Base-by-base conservation (phyloP, 2,329 filamentous ascomycete species). In the Sodiomyces alkalinus region DNA sequence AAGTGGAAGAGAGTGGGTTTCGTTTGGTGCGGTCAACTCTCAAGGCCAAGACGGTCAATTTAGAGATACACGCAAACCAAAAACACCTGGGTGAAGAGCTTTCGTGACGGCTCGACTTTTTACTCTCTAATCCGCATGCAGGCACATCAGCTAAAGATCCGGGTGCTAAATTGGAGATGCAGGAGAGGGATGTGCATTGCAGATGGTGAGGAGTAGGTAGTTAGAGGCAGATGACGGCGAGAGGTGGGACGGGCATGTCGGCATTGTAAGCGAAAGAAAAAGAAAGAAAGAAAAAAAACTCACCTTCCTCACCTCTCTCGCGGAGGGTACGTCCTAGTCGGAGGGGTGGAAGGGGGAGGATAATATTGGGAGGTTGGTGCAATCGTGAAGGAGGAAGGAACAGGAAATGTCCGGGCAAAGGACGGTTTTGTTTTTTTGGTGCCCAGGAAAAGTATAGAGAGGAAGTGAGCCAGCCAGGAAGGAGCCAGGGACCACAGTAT, bases 361-460 rank as follows among this genome's bases (percentile, higher is more conserved):
- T 29, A 29, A 32, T 39, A 41, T 40, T 30, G 47, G 43, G 47
- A 46, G 46, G 46, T 49, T 48, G 47, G 45, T 38, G 43, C 38
- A 44, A 44, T 47, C 45, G 43, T 48, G 42, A 51, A 43, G 46
- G 44, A 40, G 45, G 43, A 39, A 41, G 41, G 41, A 44, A 38
- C 31, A 32, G 36, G 31, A 30, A 35, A 31, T 28, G 29, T 10
- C 19, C 29, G 31, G 36, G 34, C 36, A 32, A 36, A 29, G 36
- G 36, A 34, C 30, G 32, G 36, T 38, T 38, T 38, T 38, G 36
- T 38, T 38, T 36, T 21, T 34, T 36, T 24, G 34, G 32, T 38
- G 34, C 34, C 37, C 34, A 38, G 36, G 34, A 36, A 37, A 34
- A 20, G 26, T 33, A 35, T n/a, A n/a, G n/a, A 35, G 35, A 34